These are phyloP conservation scores for Alternaria rosae DNA, from an alignment of 2,329 filamentous ascomycete species.

Conservation along the genomic window DNA sequence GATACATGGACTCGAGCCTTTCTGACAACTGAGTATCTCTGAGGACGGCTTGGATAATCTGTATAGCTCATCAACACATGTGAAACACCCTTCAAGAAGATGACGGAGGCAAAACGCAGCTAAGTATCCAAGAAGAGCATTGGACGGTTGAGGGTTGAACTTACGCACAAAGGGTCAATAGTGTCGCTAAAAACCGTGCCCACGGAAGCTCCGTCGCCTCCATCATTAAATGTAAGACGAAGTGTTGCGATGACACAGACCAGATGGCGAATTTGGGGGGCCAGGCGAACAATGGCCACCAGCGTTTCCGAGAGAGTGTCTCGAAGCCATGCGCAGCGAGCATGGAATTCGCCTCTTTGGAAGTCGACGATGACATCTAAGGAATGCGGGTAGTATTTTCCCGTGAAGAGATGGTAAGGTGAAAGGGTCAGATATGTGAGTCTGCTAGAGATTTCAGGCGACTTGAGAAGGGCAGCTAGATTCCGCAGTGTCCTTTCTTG, in stretches of 20 bases:
- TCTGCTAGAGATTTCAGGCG: not conserved
- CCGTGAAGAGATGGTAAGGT: not conserved
- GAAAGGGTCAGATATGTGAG: not conserved
- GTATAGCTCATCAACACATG: not conserved
- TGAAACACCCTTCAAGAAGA: not conserved
- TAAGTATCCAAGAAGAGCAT: not conserved
- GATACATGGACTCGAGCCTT: not conserved
- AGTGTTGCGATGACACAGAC: not conserved
- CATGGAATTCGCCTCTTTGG: not conserved
- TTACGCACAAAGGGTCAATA: not conserved
- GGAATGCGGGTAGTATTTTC: not conserved
- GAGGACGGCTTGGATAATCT: not conserved
- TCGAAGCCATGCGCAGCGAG: not conserved
- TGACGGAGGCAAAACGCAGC: not conserved
- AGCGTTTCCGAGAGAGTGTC: not conserved
- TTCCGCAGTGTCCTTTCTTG: not conserved
- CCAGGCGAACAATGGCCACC: not conserved
- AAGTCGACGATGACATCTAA: not conserved
- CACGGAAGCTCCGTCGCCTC: not conserved
- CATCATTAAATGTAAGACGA: not conserved
- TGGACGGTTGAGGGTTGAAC: not conserved
- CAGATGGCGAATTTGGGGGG: not conserved
- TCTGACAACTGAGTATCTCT: not conserved
- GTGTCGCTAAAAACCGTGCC: not conserved
- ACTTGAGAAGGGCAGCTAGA: not conserved